Evolutionary conservation across 2,329 filamentous ascomycete genomes (phyloP).

Genomic region (Neophaeococcomyces mojaviensis): DNA sequence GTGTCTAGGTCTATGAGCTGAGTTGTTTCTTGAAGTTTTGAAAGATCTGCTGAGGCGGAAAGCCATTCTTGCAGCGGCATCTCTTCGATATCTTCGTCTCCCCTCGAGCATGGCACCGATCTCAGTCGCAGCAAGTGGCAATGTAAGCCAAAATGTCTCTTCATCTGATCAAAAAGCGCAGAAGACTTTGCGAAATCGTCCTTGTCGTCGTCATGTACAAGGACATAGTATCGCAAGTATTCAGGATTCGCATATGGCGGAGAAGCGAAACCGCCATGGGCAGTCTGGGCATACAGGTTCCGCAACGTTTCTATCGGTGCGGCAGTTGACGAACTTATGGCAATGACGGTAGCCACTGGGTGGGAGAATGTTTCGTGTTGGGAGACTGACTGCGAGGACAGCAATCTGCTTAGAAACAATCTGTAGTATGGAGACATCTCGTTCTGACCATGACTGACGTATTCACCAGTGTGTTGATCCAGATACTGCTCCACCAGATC

Average conservation of each 20-base stretch:
- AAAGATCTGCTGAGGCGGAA: conserved; percentile 75
- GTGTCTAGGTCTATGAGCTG: conserved; percentile 50
- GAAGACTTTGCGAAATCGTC: conserved; percentile 89
- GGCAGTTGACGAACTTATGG: conserved; percentile 81
- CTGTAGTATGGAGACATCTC: conserved; percentile 71
- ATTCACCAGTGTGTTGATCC: conserved; percentile 15
- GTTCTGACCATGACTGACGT: conserved; percentile 10
- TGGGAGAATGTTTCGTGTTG: conserved; percentile 92
- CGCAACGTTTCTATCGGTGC: conserved; percentile 80
- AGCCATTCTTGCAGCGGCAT: conserved; percentile 84
- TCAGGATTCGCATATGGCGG: conserved; percentile 86
- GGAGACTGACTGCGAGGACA: conserved; percentile 70
- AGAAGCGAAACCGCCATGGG: conserved; percentile 62
- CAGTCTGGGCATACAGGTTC: conserved; percentile 77
- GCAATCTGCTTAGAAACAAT: conserved; percentile 71
- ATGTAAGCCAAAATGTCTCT: conserved; percentile 91
- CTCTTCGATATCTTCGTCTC: conserved; percentile 80
- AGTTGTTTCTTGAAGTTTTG: conserved; percentile 58
- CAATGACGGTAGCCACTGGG: conserved; percentile 88
- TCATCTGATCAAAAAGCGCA: conserved; percentile 94
- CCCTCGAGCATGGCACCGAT: conserved; percentile 75
- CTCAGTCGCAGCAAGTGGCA: conserved; percentile 84
- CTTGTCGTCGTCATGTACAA: conserved; percentile 92
- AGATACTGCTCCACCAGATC: conserved; percentile 21
- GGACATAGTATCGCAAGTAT: conserved; percentile 89